Conservation (phyloP, 2,329 filamentous ascomycete species). For the Arthrobotrys megalospora region DNA sequence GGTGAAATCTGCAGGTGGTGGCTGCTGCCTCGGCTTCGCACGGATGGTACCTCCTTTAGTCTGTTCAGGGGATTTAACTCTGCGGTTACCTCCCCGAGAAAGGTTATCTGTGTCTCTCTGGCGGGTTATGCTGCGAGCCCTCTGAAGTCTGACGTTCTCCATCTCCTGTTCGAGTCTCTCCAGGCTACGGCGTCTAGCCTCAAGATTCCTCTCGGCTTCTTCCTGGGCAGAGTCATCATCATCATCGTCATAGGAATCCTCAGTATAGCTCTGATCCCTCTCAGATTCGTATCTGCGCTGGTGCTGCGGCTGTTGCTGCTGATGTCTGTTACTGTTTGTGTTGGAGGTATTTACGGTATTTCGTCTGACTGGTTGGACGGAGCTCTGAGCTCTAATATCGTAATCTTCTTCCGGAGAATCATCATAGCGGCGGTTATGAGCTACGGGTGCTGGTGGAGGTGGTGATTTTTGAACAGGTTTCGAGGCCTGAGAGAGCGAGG, state of each 20-base stretch:
- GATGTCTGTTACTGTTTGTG: slow-evolving; percentile 15
- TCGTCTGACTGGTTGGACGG: slow-evolving; percentile 31
- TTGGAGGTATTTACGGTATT: slow-evolving; percentile 27
- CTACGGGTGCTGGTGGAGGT: slow-evolving; percentile 6
- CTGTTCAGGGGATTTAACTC: slow-evolving; percentile 52
- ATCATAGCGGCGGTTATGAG: slow-evolving; percentile 39
- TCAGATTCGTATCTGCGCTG: slow-evolving; percentile 46
- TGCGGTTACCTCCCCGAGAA: slow-evolving; percentile 33
- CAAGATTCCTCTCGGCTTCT: slow-evolving; percentile 52
- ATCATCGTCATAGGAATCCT: slow-evolving; percentile 56
- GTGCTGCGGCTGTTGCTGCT: slow-evolving; percentile 20
- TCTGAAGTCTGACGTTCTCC: slow-evolving; percentile 55
- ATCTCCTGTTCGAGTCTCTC: slow-evolving; percentile 59
- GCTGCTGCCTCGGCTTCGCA: slow-evolving; percentile 38
- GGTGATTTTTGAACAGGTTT: slow-evolving; percentile 25
- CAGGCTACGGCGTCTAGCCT: slow-evolving; percentile 52
- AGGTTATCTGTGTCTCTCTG: slow-evolving; percentile 38
- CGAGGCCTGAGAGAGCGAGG: slow-evolving; percentile 44
- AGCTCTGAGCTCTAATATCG: slow-evolving; percentile 38
- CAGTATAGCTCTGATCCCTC: slow-evolving; percentile 45
- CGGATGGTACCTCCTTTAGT: slow-evolving; percentile 37
- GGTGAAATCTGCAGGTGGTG: slow-evolving; percentile 23
- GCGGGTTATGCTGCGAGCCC: slow-evolving; percentile 51
- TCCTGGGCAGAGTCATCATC: slow-evolving; percentile 57
- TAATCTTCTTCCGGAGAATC: slow-evolving; percentile 55